Evolutionary conservation across 345 rosid species (phyloP).

Genomic region (Cochlearia excelsa): DNA sequence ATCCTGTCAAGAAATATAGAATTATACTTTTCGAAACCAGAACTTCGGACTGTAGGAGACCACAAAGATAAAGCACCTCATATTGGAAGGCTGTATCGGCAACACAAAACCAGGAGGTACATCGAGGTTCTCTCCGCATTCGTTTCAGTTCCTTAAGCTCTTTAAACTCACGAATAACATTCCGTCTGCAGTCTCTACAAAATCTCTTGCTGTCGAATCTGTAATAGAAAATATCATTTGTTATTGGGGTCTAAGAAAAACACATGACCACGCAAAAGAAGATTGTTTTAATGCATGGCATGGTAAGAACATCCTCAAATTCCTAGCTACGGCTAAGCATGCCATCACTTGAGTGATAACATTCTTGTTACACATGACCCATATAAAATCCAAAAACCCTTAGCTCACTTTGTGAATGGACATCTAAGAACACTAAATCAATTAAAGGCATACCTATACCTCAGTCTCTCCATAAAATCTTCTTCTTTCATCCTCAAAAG

Average conservation of each 20-base stretch:
- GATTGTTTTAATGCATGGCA: slow-evolving; percentile 10
- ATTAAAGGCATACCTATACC: slow-evolving; percentile 68
- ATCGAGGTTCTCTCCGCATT: slow-evolving; percentile 81
- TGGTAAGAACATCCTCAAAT: slow-evolving; percentile 15
- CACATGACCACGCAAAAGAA: slow-evolving; percentile 13
- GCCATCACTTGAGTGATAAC: neutral
- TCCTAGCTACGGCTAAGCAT: neutral
- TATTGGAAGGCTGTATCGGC: slow-evolving; percentile 83
- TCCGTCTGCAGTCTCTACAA: slow-evolving; percentile 97
- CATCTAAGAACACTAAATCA: slow-evolving; percentile 17
- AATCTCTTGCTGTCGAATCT: slow-evolving; percentile 99
- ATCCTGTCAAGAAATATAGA: slow-evolving; percentile 10
- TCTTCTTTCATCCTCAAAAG: slow-evolving; percentile 97
- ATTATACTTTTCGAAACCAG: neutral
- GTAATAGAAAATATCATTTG: slow-evolving; percentile 27
- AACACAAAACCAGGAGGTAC: slow-evolving; percentile 90
- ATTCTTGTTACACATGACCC: slow-evolving; percentile 12
- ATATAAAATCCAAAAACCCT: slow-evolving; percentile 22
- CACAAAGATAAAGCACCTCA: slow-evolving; percentile 51
- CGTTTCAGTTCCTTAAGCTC: slow-evolving; percentile 97
- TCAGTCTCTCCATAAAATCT: slow-evolving; percentile 96
- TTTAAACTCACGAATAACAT: slow-evolving; percentile 95
- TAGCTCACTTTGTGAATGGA: neutral
- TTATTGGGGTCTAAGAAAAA: slow-evolving; percentile 13
- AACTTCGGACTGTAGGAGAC: slow-evolving; percentile 9